Evolutionary conservation across 2,329 filamentous ascomycete species (phyloP).

Genomic region (Orbilia quercus): DNA sequence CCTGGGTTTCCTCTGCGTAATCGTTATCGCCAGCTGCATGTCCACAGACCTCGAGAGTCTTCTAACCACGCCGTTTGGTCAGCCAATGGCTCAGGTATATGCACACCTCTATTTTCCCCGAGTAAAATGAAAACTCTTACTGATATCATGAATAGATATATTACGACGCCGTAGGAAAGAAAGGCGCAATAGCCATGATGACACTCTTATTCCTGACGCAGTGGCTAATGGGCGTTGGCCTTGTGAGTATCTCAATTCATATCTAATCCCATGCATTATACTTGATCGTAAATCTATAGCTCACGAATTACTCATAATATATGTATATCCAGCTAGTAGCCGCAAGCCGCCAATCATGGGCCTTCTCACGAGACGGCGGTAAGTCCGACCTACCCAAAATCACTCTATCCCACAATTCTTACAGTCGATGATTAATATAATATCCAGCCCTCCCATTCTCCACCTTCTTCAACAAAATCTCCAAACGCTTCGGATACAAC

Average conservation of each 20-base stretch:
- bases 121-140: background rate
- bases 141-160: conserved; percentile 67
- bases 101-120: conserved; percentile 6
- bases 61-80: conserved; percentile 68
- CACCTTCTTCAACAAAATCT: conserved; percentile 69
- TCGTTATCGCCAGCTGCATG: conserved; percentile 71
- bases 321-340: conserved; percentile 67
- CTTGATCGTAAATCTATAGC: background rate
- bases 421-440: background rate
- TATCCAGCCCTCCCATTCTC: conserved; percentile 72
- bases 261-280: background rate
- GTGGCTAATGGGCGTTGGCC: conserved; percentile 72
- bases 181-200: conserved; percentile 71
- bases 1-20: conserved; percentile 70
- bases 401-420: background rate
- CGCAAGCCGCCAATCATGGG: conserved; percentile 72
- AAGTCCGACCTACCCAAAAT: background rate
- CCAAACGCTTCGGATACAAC: conserved; percentile 69
- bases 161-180: conserved; percentile 71
- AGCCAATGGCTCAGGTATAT: conserved; percentile 70
- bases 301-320: conserved; percentile 35
- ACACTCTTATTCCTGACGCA: conserved; percentile 71
- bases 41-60: conserved; percentile 67
- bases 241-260: conserved; percentile 61
- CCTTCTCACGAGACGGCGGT: conserved; percentile 71